Evolutionary conservation across 495 filamentous ascomycete species (phyloP), one percentile per base, ranked within the genome.

Genomic region (Wilcoxina mikolae): DNA sequence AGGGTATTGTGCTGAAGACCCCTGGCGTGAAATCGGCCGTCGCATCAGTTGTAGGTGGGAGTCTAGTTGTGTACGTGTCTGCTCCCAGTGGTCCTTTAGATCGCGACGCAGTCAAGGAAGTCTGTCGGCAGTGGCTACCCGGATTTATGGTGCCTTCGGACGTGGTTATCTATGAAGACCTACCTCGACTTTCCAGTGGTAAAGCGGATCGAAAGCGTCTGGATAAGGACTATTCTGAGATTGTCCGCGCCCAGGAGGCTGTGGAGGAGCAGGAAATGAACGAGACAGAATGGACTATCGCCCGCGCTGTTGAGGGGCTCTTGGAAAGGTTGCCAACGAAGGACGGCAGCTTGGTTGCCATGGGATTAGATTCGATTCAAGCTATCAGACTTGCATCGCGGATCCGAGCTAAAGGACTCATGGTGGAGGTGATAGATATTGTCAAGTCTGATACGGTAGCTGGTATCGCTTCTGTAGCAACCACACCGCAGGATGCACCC

Each of bases 111-210:
- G 71, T 91, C 15, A 59, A 73, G 33, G 60, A 77, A 23, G 71
- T 71, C n/a, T 90, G 82, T 61, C 70, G 68, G 23, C 72, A 71
- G 28, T 89, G 83, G 82, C 71, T 93, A 3, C 85, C 87, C 2
- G 66, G 71, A 0, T 87, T 81, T 60, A 91, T 91, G 87, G 65
- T 88, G 0, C 86, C 86, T 5, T 71, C 74, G 4, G 81, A 88
- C 53, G 70, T 89, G 31, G 66, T 84, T 3, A 55, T 83, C 0
- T 62, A 82, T 33, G 39, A 69, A 11, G 68, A 74, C 23, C 77
- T 90, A 22, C 87, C 86, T 0, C 75, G 78, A 24, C 68, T 89
- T 12, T 67, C 84, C n/a, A 87, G 84, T 0, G 86, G 86, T 2
- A 94, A 94, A 56, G 70, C 84, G 3, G 81, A 94, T 59, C 75